phyloP scores from a whole-genome alignment of 139 green algal genomes.

The Ettlia oleoabundans region DNA sequence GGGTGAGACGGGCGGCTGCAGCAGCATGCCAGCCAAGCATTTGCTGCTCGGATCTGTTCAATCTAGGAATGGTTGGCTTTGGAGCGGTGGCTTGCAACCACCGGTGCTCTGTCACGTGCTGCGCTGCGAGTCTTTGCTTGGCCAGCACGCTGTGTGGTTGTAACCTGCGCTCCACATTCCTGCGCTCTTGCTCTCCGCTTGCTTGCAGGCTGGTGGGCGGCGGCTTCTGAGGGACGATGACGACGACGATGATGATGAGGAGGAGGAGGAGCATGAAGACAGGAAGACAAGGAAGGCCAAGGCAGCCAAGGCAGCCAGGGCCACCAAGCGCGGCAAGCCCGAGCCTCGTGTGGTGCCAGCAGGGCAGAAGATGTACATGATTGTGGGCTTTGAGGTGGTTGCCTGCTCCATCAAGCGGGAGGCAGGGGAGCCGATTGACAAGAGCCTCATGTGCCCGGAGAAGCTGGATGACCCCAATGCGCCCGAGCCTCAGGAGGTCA shows the following conservation, averaged over 20 bases:
- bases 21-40: too few relatives aligned
- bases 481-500: constrained; percentile 70
- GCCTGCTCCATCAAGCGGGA: constrained; percentile 84
- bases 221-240: constrained; percentile 2
- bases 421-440: constrained; percentile 54
- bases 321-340: constrained; percentile 7
- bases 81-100: too few relatives aligned
- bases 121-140: too few relatives aligned
- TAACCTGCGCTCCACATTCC: too few relatives aligned
- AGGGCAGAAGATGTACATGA: constrained; percentile 69
- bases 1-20: too few relatives aligned
- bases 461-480: constrained; percentile 54
- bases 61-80: too few relatives aligned
- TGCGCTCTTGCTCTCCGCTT: background rate
- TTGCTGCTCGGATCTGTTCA: too few relatives aligned
- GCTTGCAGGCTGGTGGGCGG: constrained; percentile 10
- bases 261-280: background rate
- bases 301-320: background rate
- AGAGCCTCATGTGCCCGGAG: constrained; percentile 73
- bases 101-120: too few relatives aligned
- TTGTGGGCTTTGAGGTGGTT: constrained; percentile 94
- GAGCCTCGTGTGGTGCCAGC: background rate
- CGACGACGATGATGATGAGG: too few relatives aligned
- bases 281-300: background rate
- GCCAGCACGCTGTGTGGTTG: too few relatives aligned